Evolutionary conservation across 2,329 filamentous ascomycete genomes (phyloP), one percentile per base, ranked within the genome.

Genomic region (Chaetomium olivaceum): DNA sequence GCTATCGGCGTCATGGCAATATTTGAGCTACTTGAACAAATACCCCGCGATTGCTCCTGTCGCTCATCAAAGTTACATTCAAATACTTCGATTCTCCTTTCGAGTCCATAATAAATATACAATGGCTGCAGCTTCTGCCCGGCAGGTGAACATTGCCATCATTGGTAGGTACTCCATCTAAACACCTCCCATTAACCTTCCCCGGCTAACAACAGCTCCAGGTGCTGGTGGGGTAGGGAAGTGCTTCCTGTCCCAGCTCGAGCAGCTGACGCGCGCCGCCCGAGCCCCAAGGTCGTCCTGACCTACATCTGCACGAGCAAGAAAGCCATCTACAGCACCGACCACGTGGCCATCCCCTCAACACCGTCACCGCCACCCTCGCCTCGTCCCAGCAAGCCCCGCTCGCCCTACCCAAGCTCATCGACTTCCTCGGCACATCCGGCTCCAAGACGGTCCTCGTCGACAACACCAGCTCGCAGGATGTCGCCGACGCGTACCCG

Each of bases 401-500:
- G 11, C 85, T 91, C 21, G 80, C 86, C 46, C 83, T 92, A 55
- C 77, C 89, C 52, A 85, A 94, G 73, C 85, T 96, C 48, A 86
- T 89, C 70, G 87, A 90, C 39, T 96, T 92, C 79, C 89, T 99
- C 55, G 85, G 88, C 66, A 85, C 86, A 52, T 91, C 92, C 0
- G 92, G 93, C 2, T 87, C 88, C 67, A 91, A 91, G 76, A 88
- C 90, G 52, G 83, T 99, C 54, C 83, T 99, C 33, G 89, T 99
- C 70, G 95, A 99, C 84, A 98, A 98, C 82, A 99, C 95, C 61
- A 96, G 91, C 79, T 93, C 92, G 72, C 90, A 94, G 73, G 89
- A 91, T 69, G 85, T 99, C 33, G 95, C 94, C 58, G 86, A 91
- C 67, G 80, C 86, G 33, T 99, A 99, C 78, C 93, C 95, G 1